Evolutionary conservation across 371 early-diverging fungal genomes (phyloP).

Genomic region (Haplosporangium sp.): DNA sequence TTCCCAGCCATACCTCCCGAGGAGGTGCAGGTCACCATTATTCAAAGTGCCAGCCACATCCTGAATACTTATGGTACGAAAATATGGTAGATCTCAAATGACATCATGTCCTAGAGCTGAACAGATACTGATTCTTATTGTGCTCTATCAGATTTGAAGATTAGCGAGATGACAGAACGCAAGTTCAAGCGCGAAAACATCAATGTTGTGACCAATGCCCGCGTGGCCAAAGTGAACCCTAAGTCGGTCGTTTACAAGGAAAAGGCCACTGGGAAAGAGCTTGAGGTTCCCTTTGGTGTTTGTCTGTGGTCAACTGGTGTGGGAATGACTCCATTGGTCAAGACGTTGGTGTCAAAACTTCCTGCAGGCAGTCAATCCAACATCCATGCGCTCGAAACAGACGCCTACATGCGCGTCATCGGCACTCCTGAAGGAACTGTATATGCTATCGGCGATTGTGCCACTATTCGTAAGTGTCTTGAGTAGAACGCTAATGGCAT

Average conservation of each 20-base stretch:
- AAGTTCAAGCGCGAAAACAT: conserved; percentile 81
- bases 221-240: conserved; percentile 71
- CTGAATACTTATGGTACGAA: conserved; percentile 82
- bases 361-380: conserved; percentile 69
- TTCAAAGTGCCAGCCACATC: conserved; percentile 83
- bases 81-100: neutral
- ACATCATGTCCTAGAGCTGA: neutral
- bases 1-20: conserved; percentile 71
- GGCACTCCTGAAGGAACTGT: conserved; percentile 72
- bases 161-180: conserved; percentile 69
- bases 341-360: conserved; percentile 71
- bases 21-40: conserved; percentile 74
- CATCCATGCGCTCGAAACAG: conserved; percentile 76
- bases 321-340: conserved; percentile 59
- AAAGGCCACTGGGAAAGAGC: conserved; percentile 56
- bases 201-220: conserved; percentile 77
- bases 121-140: neutral
- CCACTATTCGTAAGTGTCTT: conserved; percentile 61
- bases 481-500: neutral
- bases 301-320: conserved; percentile 92
- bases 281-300: conserved; percentile 73
- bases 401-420: conserved; percentile 75
- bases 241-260: conserved; percentile 62
- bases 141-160: conserved; percentile 34
- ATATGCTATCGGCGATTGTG: conserved; percentile 92